Base-by-base conservation (phyloP, 2,329 filamentous ascomycete species). In the Arthrobotrys conoides region DNA sequence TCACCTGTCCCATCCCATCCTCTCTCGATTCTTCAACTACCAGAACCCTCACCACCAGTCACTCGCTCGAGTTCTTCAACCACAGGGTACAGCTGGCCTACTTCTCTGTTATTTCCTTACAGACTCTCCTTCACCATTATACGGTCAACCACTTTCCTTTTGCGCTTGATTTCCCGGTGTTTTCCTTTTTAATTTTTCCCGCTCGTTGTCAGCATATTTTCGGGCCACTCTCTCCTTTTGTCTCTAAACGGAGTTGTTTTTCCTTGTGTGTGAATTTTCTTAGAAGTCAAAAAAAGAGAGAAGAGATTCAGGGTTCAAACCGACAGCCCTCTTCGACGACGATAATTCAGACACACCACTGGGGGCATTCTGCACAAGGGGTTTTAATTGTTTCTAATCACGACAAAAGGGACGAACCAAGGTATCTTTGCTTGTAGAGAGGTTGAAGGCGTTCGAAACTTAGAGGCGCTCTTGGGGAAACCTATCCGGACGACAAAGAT, bases 71-170 rank as follows among this genome's bases (percentile, higher is more conserved):
- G 72, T 77, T 61, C 61, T 77, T 67, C 67, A 71, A 73, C 63
- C 67, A 77, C 73, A 77, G 73, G 73, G 73, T 77, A 49, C 73
- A 77, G 73, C 73, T 77, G 73, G 73, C 70, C 73, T 77, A 71
- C 71, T 71, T 77, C 73, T 77, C 73, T 77, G 73, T 77, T 48
- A 57, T 66, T 76, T 76, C 72, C 24, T 66, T 73, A 41, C 64
- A 36, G 65, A 65, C 72, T 76, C 33, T 76, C 55, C 14, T 69
- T 76, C 61, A 55, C 65, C 53, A 55, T 55, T 22, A n/a, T 46
- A 46, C 46, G 33, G 44, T 65, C 53, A 16, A 41, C 63, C 57
- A 33, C 36, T 41, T 64, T 49, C 49, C 14, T 46, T n/a, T 68
- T 68, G 55, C 48, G 33, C 65, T 51, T 71, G 36, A 38, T 61